phyloP scores from a whole-genome alignment of 805 yeast genomes.

The Saturnispora saitoi region DNA sequence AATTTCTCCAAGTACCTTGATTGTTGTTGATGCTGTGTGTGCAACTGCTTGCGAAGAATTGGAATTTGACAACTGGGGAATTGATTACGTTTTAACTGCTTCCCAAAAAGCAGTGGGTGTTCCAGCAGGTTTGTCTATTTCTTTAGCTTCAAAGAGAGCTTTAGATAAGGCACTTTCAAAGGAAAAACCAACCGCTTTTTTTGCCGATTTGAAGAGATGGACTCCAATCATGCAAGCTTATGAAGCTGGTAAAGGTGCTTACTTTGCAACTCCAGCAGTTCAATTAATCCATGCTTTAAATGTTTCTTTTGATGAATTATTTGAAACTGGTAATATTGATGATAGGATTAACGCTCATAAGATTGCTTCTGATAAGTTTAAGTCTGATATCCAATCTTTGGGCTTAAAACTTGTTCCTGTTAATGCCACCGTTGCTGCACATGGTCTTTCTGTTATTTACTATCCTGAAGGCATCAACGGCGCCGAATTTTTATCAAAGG shows the following conservation, averaged over 20 bases:
- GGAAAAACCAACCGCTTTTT: conserved; percentile 44
- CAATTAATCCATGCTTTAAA: conserved; percentile 77
- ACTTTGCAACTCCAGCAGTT: conserved; percentile 96
- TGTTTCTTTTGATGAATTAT: conserved; percentile 65
- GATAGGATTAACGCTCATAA: conserved; percentile 57
- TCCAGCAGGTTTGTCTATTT: conserved; percentile 84
- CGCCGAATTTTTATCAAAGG: conserved; percentile 48
- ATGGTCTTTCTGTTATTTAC: conserved; percentile 80
- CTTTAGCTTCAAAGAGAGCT: conserved; percentile 70
- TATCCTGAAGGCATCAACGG: conserved; percentile 70
- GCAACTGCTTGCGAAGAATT: conserved; percentile 84
- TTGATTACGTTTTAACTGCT: conserved; percentile 83
- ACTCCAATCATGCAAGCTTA: conserved; percentile 79
- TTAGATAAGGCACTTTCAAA: conserved; percentile 47
- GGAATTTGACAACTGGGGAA: conserved; percentile 81
- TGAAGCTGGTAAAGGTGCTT: conserved; percentile 70
- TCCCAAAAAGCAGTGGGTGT: conserved; percentile 95
- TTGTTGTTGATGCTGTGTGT: conserved; percentile 91
- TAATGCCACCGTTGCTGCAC: conserved; percentile 59
- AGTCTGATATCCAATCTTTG: conserved; percentile 40
- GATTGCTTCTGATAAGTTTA: conserved; percentile 55
- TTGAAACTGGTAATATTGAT: conserved; percentile 38
- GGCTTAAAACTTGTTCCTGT: conserved; percentile 65
- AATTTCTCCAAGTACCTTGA: conserved; percentile 68
- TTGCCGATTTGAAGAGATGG: conserved; percentile 77